phyloP scores from a whole-genome alignment of 1,284 basidiomycete species.

The Mycena citricolor region DNA sequence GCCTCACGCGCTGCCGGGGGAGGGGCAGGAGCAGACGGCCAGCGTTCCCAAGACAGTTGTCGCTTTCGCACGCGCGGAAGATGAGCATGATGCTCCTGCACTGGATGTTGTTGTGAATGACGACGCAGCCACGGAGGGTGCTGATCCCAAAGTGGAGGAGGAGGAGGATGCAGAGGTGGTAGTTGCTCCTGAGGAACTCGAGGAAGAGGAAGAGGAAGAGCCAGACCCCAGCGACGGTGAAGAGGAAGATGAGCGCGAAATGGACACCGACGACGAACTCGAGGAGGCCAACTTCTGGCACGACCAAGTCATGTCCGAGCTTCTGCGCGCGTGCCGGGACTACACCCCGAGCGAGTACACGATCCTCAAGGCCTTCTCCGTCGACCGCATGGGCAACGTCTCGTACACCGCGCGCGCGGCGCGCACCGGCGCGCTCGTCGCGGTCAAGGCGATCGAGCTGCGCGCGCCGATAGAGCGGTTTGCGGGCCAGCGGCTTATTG shows the following conservation, averaged over 20 bases:
- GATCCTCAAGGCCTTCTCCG: slow-evolving; percentile 5
- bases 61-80: no score
- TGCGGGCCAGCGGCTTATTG: slow-evolving; percentile 79
- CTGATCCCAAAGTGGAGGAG: no score
- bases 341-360: slow-evolving; percentile 13
- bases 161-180: no score
- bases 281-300: slow-evolving; percentile 22
- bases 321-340: slow-evolving; percentile 16
- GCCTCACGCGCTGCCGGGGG: no score
- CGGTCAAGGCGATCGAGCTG: slow-evolving; percentile 8
- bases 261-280: slow-evolving; percentile 13
- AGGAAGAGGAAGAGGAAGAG: neutral
- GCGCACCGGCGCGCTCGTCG: slow-evolving; percentile 16
- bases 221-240: neutral
- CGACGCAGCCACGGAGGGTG: no score
- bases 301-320: slow-evolving; percentile 20
- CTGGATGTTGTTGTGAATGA: no score
- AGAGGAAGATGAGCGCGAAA: slow-evolving; percentile 9
- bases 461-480: slow-evolving; percentile 9
- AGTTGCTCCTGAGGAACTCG: neutral
- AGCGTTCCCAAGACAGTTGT: no score
- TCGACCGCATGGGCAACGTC: slow-evolving; percentile 11
- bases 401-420: slow-evolving; percentile 14
- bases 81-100: no score
- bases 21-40: no score